Evolutionary conservation across 805 yeast species (phyloP), one percentile per base, ranked within the genome.

Genomic region (Candida verbasci): DNA sequence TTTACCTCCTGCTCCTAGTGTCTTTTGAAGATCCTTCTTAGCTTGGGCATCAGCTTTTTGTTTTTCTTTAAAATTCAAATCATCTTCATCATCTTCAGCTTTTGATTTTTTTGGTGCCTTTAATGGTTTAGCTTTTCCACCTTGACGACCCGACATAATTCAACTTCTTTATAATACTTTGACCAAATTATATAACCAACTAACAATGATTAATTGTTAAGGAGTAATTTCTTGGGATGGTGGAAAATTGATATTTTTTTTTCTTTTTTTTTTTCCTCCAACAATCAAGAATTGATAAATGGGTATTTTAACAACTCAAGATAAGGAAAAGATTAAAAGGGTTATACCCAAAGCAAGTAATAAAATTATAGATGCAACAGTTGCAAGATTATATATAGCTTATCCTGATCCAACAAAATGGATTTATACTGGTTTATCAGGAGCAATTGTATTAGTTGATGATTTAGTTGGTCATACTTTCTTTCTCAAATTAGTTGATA

Each of bases 61-160:
- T 74, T 88, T 89, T 55, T 83, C 91, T 70, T 86, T 86, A 76
- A 80, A 88, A 4, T 96, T 96, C 20, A 72, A 38, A 46, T 88
- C 97, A 41, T 89, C 97, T 2, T 89, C 96, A 59, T 88, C 95
- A 43, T 65, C 59, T 21, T 82, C 87, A 44, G 80, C 83, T 39
- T 69, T 71, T 55, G 76, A 74, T 76, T 87, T 87, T 82, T 86
- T 91, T 49, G 91, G 84, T 7, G 79, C 80, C 76, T 83, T 83
- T 50, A 84, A 70, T 68, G 88, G 97, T 79, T 89, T 89, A 42
- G 89, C 80, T 62, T 89, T 89, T 56, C 97, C 97, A 58, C 97
- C 97, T 73, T 89, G 96, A 71, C 96, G 88, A 53, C 95, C 88
- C 34, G 96, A 87, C 96, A 88, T 87, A n/a, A n/a, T 30, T 6